Percentiles rank a stretch among this genome's conserved stretches.
Evolutionary conservation across 1,139 yeast species (phyloP).

Genomic region (Williopsis jadinii): DNA sequence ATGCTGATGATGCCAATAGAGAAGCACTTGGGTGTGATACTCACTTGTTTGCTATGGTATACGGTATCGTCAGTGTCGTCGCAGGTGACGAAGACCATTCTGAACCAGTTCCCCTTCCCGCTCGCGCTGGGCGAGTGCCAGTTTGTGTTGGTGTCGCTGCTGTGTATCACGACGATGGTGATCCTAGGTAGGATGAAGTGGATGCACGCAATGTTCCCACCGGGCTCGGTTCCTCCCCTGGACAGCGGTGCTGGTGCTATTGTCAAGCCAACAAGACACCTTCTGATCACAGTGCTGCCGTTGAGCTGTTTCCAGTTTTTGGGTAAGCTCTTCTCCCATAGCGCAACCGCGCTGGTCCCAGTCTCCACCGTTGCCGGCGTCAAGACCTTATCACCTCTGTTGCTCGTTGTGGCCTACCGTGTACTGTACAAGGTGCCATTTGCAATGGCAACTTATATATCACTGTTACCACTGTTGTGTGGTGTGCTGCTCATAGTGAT

Average conservation of each 20-base stretch:
- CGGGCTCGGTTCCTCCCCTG: slow-evolving; percentile 18
- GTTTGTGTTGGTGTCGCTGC: slow-evolving; percentile 57
- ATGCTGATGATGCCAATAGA: too few relatives aligned
- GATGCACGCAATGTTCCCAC: slow-evolving; percentile 19
- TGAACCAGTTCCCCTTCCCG: slow-evolving; percentile 68
- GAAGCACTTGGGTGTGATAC: slow-evolving; percentile 24
- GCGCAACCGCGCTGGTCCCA: slow-evolving; percentile 85
- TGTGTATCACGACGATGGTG: slow-evolving; percentile 25
- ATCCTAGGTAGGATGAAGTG: slow-evolving; percentile 19
- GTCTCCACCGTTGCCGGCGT: slow-evolving; percentile 92
- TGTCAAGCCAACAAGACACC: slow-evolving; percentile 32
- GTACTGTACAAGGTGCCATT: slow-evolving; percentile 50
- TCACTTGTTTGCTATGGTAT: slow-evolving; percentile 75
- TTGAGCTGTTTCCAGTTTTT: slow-evolving; percentile 89
- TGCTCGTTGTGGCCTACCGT: slow-evolving; percentile 75
- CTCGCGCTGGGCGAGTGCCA: slow-evolving; percentile 84
- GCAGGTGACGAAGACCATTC: slow-evolving; percentile 72
- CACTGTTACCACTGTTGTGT: slow-evolving; percentile 57
- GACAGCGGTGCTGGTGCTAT: slow-evolving; percentile 7
- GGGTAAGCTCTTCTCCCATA: slow-evolving; percentile 87
- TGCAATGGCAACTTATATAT: slow-evolving; percentile 53
- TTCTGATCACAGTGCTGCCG: slow-evolving; percentile 71
- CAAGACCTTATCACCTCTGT: slow-evolving; percentile 83
- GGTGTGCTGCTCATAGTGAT: slow-evolving; percentile 47
- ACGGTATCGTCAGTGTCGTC: slow-evolving; percentile 72